Evolutionary conservation across 2,329 filamentous ascomycete genomes (phyloP), one percentile per base, ranked within the genome.

Genomic region (Talaromyces sp.): DNA sequence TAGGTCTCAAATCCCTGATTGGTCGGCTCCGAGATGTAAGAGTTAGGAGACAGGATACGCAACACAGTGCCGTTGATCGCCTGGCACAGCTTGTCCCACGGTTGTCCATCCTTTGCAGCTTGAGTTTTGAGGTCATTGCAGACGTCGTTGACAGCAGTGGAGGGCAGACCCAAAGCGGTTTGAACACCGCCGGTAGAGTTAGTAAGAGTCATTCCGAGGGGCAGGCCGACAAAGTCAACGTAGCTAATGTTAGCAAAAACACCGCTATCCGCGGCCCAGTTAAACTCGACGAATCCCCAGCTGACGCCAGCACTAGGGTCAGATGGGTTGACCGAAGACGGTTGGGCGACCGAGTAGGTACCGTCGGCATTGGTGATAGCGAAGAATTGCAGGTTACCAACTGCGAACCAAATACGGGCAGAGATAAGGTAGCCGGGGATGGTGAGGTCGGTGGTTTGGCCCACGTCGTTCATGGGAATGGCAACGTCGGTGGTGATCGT

Each of bases 1-100:
- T 46, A 46, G 11, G 3, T 9, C 3, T 24, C 11, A 11, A 46
- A 46, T 1, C 21, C 43, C 11, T 7, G 24, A 19, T 46, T 46
- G 5, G 84, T 73, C 48, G 32, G n/a, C 29, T 24, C 66, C 69
- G 27, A 69, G 69, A 66, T 80, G 68, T 63, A 80, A 70, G 50
- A 79, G 74, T 60, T 76, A 50, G 83, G 83, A 62, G 80, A 82
- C 58, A 86, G 70, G 3, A 79, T 81, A 35, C 83, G 81, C 62
- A 84, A 72, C 62, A 77, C 75, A 1, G 69, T 63, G 41, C 77
- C 78, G 2, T 60, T 58, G 0, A 62, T 46, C 2, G 76, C 75
- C 35, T 84, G 69, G 51, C 85, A 74, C 38, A 86, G 77, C 67
- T 75, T 75, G 60, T 76, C 77, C 83, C 83, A 86, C 50, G 79